Conservation (phyloP, 169 alveolate genomes). For the Eimeria maxima region DNA sequence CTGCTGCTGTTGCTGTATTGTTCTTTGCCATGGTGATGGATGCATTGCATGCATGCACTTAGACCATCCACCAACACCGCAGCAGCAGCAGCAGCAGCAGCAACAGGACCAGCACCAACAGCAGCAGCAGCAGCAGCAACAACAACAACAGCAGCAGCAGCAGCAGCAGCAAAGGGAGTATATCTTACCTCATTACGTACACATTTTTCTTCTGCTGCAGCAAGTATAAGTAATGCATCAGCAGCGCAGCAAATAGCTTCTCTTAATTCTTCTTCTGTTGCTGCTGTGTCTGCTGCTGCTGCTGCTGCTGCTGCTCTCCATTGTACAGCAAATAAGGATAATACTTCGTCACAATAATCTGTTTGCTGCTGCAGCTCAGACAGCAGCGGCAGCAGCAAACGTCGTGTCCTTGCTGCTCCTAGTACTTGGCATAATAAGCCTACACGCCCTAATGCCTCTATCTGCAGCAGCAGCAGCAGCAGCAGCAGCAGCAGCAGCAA, state of each 20-base stretch:
- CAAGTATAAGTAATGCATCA: slow-evolving; percentile 27
- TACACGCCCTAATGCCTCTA: slow-evolving; percentile 61
- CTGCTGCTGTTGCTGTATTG: not conserved
- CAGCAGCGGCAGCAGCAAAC: slow-evolving; percentile 68
- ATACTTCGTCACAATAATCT: slow-evolving; percentile 29
- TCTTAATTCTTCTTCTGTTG: not conserved
- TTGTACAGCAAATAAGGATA: slow-evolving; percentile 63
- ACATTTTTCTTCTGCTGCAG: slow-evolving; percentile 77
- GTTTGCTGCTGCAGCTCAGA: slow-evolving; percentile 37
- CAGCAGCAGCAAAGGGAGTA: not conserved
- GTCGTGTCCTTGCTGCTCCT: slow-evolving; percentile 49
- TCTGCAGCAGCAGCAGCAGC: slow-evolving; percentile 32
- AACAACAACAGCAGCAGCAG: slow-evolving; percentile 6
- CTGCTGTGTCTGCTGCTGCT: slow-evolving; percentile 30
- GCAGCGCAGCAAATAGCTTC: slow-evolving; percentile 20
- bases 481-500: slow-evolving; percentile 57
- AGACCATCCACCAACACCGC: not conserved
- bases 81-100: not conserved
- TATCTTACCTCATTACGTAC: slow-evolving; percentile 54
- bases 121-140: slow-evolving; percentile 3
- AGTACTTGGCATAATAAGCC: slow-evolving; percentile 46
- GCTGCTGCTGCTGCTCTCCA: slow-evolving; percentile 74
- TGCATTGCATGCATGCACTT: not conserved
- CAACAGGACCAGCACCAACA: not conserved
- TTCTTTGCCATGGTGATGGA: not conserved